Evolutionary conservation across 202 grass and related monocot genomes (phyloP).

Genomic region (Zizania palustris): DNA sequence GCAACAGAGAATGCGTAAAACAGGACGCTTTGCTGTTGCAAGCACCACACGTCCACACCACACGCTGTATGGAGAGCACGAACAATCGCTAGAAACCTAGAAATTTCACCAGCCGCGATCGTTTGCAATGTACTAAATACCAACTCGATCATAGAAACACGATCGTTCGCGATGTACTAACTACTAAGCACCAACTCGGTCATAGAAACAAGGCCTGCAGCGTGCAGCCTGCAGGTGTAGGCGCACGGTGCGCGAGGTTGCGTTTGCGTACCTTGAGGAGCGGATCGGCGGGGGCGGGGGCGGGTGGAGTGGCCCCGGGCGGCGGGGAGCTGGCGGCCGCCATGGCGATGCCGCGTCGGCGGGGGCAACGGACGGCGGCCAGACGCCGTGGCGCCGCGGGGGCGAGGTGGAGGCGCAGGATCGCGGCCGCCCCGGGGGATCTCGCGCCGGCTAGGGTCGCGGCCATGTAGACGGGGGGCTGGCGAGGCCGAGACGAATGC

Average conservation of each 20-base stretch:
- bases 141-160: background rate
- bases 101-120: background rate
- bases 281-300: slow-evolving; percentile 36
- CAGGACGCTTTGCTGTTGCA: background rate
- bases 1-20: background rate
- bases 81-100: background rate
- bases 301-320: background rate
- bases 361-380: background rate
- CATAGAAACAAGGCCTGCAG: too few species aligned
- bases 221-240: too few species aligned
- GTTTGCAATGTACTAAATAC: background rate
- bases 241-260: too few species aligned
- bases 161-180: background rate
- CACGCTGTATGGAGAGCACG: background rate
- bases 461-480: slow-evolving; percentile 12
- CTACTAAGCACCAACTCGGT: background rate
- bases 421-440: slow-evolving; percentile 17
- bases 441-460: slow-evolving; percentile 17
- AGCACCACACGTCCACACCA: background rate
- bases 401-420: background rate
- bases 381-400: background rate
- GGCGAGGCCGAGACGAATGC: background rate
- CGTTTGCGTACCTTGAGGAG: slow-evolving; percentile 44
- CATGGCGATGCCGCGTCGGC: slow-evolving; percentile 42
- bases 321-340: background rate